Conservation (phyloP, 352 stramenopile genomes). For the Pythium monospermum region DNA sequence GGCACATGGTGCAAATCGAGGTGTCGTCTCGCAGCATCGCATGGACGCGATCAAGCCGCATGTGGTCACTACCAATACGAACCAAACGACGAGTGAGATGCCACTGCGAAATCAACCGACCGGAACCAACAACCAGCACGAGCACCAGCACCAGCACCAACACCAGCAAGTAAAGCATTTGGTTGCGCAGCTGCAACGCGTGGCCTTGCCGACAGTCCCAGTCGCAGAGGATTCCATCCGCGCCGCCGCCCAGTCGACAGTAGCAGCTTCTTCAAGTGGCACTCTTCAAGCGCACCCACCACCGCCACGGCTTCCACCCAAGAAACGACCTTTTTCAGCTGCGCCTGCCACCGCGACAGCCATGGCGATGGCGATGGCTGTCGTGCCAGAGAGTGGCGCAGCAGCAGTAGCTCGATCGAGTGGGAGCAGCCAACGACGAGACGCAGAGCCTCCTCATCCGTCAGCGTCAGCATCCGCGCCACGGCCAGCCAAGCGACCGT, state of each 20-base stretch:
- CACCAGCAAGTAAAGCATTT: not conserved
- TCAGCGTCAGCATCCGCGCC: not conserved
- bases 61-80: not conserved
- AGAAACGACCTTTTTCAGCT: conserved; percentile 16
- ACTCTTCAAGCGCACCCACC: not conserved
- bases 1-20: conserved; percentile 1
- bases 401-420: not conserved
- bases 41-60: conserved; percentile 1
- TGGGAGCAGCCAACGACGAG: not conserved
- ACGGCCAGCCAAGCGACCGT: conserved; percentile 8
- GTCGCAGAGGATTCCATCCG: not conserved
- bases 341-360: not conserved
- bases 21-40: conserved; percentile 11
- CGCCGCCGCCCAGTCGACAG: not conserved
- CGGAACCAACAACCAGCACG: not conserved
- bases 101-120: not conserved
- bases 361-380: not conserved
- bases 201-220: not conserved
- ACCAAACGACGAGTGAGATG: not conserved
- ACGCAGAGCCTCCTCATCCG: too few relatives aligned
- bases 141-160: not conserved
- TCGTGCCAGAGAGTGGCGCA: not conserved
- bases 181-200: conserved; percentile 5
- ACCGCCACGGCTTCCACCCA: not conserved
- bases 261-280: too few relatives aligned